A percentile compares a stretch with the other conserved stretches of the same genome.
phyloP scores from a whole-genome alignment of 1,139 yeast genomes.

The Suhomyces choctaworum region DNA sequence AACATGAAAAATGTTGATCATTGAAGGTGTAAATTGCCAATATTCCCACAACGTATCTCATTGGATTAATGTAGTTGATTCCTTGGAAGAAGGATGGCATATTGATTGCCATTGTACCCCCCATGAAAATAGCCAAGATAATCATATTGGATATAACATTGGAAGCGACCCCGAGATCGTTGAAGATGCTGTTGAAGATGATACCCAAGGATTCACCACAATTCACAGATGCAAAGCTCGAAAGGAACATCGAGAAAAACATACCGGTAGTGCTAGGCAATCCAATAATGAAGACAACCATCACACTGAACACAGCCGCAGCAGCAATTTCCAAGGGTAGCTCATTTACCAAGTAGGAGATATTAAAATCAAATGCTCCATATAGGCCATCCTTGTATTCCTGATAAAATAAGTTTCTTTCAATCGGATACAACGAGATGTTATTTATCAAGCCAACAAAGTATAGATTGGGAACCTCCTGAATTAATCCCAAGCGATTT shows the following conservation, averaged over 20 bases:
- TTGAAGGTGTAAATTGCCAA: conserved; percentile 38
- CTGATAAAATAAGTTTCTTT: conserved; percentile 73
- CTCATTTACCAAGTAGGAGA: conserved; percentile 66
- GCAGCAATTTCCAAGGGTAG: conserved; percentile 72
- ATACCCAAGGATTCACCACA: conserved; percentile 87
- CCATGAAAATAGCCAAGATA: conserved; percentile 76
- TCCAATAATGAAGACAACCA: conserved; percentile 71
- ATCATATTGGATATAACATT: conserved; percentile 65
- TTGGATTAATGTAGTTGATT: conserved; percentile 70
- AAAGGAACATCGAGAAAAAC: conserved; percentile 65
- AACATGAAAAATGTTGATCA: conserved; percentile 19
- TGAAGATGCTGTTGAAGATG: conserved; percentile 69
- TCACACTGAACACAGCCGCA: conserved; percentile 55
- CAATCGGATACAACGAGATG: conserved; percentile 71
- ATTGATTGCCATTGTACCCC: conserved; percentile 79
- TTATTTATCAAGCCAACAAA: conserved; percentile 81
- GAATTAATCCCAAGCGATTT: conserved; percentile 73
- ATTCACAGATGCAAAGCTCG: conserved; percentile 56
- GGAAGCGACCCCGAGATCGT: conserved; percentile 77
- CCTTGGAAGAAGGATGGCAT: conserved; percentile 71
- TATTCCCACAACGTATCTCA: conserved; percentile 66
- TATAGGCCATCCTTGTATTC: conserved; percentile 77
- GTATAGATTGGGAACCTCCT: conserved; percentile 70
- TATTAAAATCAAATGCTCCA: conserved; percentile 64
- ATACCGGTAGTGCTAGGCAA: conserved; percentile 67